phyloP scores from a whole-genome alignment of 75 land plant species.

The Selaginella moellendorffii region DNA sequence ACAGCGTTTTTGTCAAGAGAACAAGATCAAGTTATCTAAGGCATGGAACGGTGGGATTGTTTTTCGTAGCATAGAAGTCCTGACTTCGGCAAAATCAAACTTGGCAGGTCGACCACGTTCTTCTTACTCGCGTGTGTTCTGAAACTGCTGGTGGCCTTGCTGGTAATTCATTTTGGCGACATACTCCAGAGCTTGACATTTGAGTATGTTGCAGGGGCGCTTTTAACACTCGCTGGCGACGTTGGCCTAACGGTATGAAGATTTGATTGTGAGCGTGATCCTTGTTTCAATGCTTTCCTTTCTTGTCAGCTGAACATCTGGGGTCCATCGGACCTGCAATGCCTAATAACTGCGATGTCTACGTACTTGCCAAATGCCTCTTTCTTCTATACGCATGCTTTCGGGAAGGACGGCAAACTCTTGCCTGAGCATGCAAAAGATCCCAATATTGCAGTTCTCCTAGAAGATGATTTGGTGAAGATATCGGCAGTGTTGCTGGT shows the following conservation, averaged over 20 bases:
- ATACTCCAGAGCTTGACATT: not conserved
- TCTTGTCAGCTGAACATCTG: conserved; percentile 63
- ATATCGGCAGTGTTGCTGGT: conserved; percentile 66
- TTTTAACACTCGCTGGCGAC: not conserved
- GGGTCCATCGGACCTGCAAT: conserved; percentile 88
- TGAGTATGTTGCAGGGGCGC: not conserved
- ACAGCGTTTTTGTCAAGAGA: conserved; percentile 88
- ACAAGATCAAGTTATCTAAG: conserved; percentile 94
- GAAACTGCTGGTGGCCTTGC: conserved; percentile 99
- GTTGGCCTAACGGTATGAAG: not conserved
- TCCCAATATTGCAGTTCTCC: conserved; percentile 24
- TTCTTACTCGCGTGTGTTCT: conserved; percentile 90
- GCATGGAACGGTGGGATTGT: no score
- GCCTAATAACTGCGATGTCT: conserved; percentile 65
- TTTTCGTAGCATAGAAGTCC: no score
- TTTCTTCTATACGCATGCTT: conserved; percentile 63
- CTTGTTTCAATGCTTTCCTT: not conserved
- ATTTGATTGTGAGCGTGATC: not conserved
- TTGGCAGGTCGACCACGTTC: conserved; percentile 92
- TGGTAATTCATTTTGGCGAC: conserved; percentile 51
- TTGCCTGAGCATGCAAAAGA: not conserved
- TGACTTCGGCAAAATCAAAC: no score
- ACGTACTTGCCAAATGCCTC: conserved; percentile 81
- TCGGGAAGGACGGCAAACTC: conserved; percentile 32
- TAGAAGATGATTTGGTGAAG: conserved; percentile 72